These are phyloP conservation scores for Anastatica hierochuntica DNA, from an alignment of 345 rosid genomes.

Conservation along the genomic window DNA sequence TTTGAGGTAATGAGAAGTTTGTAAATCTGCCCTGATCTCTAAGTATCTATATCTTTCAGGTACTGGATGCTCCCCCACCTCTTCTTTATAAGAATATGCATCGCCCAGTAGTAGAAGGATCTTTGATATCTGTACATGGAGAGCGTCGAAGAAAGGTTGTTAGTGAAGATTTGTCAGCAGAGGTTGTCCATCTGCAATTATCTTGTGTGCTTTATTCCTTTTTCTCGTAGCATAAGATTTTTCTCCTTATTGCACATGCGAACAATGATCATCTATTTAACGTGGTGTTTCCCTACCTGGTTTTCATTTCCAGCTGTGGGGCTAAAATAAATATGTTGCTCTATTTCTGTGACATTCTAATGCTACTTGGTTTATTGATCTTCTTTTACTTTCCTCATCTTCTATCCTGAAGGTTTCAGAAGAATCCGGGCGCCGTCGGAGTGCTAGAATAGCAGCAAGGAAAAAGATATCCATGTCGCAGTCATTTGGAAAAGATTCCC, in stretches of 20 bases:
- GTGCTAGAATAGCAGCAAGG: conserved; percentile 65
- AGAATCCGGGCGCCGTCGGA: conserved; percentile 67
- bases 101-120: conserved; percentile 32
- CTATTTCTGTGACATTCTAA: background rate
- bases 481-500: conserved; percentile 42
- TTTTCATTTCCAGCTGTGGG: too few relatives aligned
- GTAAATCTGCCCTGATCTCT: conserved; percentile 3
- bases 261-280: too few relatives aligned
- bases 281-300: too few relatives aligned
- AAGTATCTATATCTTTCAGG: conserved; percentile 35
- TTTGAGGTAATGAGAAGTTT: background rate
- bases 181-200: conserved; percentile 37
- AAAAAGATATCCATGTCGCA: conserved; percentile 33
- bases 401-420: conserved; percentile 35
- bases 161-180: conserved; percentile 57
- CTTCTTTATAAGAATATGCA: conserved; percentile 45
- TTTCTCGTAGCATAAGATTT: background rate
- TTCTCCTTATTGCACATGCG: too few relatives aligned
- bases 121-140: conserved; percentile 41
- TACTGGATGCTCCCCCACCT: conserved; percentile 61
- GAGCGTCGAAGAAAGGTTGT: conserved; percentile 52
- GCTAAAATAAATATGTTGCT: too few relatives aligned
- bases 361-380: conserved; percentile 11
- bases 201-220: background rate
- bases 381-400: conserved; percentile 3